Conservation (phyloP, 768 basidiomycete genomes). For the Agaricus blazei region DNA sequence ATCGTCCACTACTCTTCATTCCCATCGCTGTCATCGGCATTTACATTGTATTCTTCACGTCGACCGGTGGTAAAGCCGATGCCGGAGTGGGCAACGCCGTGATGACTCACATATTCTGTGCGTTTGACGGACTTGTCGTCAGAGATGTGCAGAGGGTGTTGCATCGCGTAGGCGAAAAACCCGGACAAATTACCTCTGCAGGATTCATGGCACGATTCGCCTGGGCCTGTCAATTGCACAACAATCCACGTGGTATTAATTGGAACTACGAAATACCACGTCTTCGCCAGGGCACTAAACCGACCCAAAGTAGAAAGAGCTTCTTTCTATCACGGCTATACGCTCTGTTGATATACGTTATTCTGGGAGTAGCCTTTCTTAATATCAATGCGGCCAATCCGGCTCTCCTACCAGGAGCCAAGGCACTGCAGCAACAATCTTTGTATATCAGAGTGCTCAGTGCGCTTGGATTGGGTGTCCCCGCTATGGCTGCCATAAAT, state of each 20-base stretch:
- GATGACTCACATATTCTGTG: conserved; percentile 18
- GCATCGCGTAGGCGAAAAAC: conserved; percentile 13
- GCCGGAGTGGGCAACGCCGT: conserved; percentile 19
- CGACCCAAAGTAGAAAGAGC: conserved; percentile 8
- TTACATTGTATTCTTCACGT: conserved; percentile 22
- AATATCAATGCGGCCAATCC: conserved; percentile 6
- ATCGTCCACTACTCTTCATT: conserved; percentile 8
- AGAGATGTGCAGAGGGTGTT: conserved; percentile 18
- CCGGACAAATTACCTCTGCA: conserved; percentile 12
- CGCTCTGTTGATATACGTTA: background rate
- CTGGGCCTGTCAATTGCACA: conserved; percentile 27
- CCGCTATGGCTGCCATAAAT: conserved; percentile 1
- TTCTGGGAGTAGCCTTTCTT: background rate
- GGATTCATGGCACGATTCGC: conserved; percentile 17
- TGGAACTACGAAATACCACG: conserved; percentile 26
- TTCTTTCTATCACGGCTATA: background rate
- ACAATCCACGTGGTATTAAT: conserved; percentile 28
- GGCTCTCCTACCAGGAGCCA: conserved; percentile 1
- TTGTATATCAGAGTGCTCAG: conserved; percentile 4
- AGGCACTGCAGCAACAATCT: background rate
- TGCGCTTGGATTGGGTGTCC: background rate
- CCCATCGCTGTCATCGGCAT: conserved; percentile 15
- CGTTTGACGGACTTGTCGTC: conserved; percentile 24
- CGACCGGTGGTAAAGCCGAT: conserved; percentile 21
- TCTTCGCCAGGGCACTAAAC: conserved; percentile 15